Evolutionary conservation across 2,329 filamentous ascomycete species (phyloP), one percentile per base, ranked within the genome.

Genomic region (Phaeoacremonium minimum): DNA sequence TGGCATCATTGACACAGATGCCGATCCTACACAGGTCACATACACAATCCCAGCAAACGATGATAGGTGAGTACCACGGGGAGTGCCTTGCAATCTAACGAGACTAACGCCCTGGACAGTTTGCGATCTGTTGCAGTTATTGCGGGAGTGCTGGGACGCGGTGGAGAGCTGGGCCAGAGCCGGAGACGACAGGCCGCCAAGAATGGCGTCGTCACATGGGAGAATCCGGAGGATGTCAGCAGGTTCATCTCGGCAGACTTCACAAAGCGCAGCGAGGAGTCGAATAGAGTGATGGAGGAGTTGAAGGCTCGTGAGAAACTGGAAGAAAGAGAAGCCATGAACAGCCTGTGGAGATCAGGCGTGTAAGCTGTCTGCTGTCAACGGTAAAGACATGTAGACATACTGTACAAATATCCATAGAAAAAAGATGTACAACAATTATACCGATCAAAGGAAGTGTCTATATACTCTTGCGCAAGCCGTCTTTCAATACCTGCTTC

Each of bases 41-140:
- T 98, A 98, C 57, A 86, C 87, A 12, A 96, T 98, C 49, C 93
- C 93, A 3, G 88, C 88, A 34, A 98, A 98, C 60, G 93, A 98
- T 56, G 93, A 98, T 71, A 89, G 83, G 84, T 87, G 60, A 55
- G 71, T 58, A 31, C 26, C 22, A n/a, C n/a, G n/a, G n/a, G n/a
- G n/a, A n/a, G n/a, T n/a, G n/a, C n/a, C n/a, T n/a, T n/a, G n/a
- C n/a, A n/a, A n/a, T n/a, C n/a, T n/a, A n/a, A n/a, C n/a, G n/a
- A n/a, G n/a, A n/a, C n/a, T n/a, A n/a, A n/a, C n/a, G n/a, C 22
- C 9, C 9, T 26, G 9, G 9, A 19, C 42, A 95, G 89, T 77
- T 63, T 95, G 48, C 84, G 93, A 42, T 83, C 83, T 46, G 76
- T 89, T 33, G 79, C 84, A 49, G 73, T 96, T 42, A 87, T 98